Base-by-base conservation (phyloP, 257 asterid species). In the Striga asiatica region DNA sequence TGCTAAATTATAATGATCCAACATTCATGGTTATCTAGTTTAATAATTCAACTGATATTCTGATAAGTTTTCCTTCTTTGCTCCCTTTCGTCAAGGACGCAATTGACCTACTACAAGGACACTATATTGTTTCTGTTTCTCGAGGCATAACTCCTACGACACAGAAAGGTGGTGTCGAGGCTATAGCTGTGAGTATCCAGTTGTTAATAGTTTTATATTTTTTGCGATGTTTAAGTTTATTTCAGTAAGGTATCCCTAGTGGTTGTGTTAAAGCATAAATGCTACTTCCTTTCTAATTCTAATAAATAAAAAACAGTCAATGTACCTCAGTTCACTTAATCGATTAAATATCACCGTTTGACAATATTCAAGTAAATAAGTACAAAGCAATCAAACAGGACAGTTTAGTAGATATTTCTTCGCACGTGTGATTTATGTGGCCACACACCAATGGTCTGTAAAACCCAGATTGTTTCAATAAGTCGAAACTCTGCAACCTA, bases 31-130 rank as follows among this genome's bases (percentile, higher is more conserved):
- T 24, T 45, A 27, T 58, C 48, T 50, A 57, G 11, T 54, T 49
- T 49, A 10, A 22, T 32, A 18, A 56, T 56, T 54, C 47, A 42
- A 31, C 46, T 50, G 24, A 46, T 61, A 32, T 51, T 45, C 68
- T 69, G 25, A 60, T 50, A 43, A 52, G 34, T 62, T 23, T 34
- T 18, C 46, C 35, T n/a, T n/a, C n/a, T 17, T 56, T 68, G 67
- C 55, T 57, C 54, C 28, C 12, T 41, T 68, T 42, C 50, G 47
- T 74, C 70, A 75, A 91, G 98, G 97, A 91, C 73, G 93, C 95
- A 51, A 78, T 76, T 67, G 98, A 91, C 76, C 67, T 91, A 53
- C 54, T 84, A 64, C 98, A 91, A 77, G 98, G 98, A 61, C 89
- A 87, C 56, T 91, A 77, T 45, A 91, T 87, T 71, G 75, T 79